A percentile compares a stretch with the other conserved stretches of the same genome.
Evolutionary conservation across 2,329 filamentous ascomycete genomes (phyloP).

Genomic region (Ramularia endophylla): DNA sequence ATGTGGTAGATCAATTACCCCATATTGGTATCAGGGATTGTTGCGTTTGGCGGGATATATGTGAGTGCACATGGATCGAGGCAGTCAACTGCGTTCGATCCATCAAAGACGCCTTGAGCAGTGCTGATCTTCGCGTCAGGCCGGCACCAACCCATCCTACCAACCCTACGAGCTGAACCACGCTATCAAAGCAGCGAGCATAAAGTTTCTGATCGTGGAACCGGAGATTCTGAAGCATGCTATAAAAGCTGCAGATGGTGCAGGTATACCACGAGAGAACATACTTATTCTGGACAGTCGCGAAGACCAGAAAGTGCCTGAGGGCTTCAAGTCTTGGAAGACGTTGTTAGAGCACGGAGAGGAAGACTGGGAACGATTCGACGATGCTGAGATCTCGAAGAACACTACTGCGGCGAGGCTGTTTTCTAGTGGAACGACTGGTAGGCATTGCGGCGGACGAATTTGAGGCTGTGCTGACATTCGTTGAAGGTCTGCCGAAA

Average conservation of each 20-base stretch:
- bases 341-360: slow-evolving; percentile 39
- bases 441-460: too few species aligned
- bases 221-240: slow-evolving; percentile 27
- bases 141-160: slow-evolving; percentile 33
- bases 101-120: too few species aligned
- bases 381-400: slow-evolving; percentile 35
- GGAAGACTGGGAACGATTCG: slow-evolving; percentile 42
- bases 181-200: slow-evolving; percentile 24
- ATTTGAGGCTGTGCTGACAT: too few species aligned
- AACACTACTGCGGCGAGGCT: slow-evolving; percentile 44
- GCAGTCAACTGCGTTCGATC: too few species aligned
- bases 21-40: slow-evolving; percentile 21
- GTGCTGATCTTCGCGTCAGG: neutral
- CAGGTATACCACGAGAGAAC: slow-evolving; percentile 32
- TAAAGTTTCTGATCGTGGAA: slow-evolving; percentile 28
- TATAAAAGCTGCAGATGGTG: slow-evolving; percentile 34
- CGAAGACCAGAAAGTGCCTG: slow-evolving; percentile 19
- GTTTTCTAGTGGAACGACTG: slow-evolving; percentile 54
- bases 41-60: slow-evolving; percentile 30
- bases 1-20: slow-evolving; percentile 17
- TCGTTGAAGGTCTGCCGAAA: slow-evolving; percentile 30
- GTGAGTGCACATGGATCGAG: too few species aligned
- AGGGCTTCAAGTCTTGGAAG: slow-evolving; percentile 18
- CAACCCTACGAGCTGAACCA: slow-evolving; percentile 30
- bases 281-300: slow-evolving; percentile 38